phyloP scores from a whole-genome alignment of 345 rosid species.

The Populus nigra region DNA sequence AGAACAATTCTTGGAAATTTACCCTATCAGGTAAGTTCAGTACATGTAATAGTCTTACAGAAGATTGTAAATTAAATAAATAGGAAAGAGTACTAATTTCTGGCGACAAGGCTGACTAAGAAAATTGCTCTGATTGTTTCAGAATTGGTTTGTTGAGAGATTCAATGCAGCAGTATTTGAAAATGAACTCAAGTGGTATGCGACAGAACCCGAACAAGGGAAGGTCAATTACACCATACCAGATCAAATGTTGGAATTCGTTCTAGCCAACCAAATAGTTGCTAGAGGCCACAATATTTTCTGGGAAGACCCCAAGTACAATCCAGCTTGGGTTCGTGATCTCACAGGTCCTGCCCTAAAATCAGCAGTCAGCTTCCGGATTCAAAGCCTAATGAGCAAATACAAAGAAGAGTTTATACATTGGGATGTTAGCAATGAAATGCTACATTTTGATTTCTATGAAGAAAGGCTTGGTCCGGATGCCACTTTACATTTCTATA shows the following conservation, averaged over 20 bases:
- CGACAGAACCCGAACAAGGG: constrained; percentile 74
- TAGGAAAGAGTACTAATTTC: background rate
- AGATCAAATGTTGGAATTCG: constrained; percentile 61
- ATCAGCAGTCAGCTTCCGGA: constrained; percentile 54
- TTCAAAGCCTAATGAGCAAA: constrained; percentile 66
- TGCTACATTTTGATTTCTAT: constrained; percentile 81
- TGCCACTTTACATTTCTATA: constrained; percentile 57
- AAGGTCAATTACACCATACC: constrained; percentile 55
- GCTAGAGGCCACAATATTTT: constrained; percentile 89
- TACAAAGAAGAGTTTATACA: constrained; percentile 74
- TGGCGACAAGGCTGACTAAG: background rate
- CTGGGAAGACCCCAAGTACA: constrained; percentile 86
- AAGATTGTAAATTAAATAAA: background rate
- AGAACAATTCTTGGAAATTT: constrained; percentile 62
- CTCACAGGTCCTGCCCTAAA: constrained; percentile 43
- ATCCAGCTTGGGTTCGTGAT: constrained; percentile 58
- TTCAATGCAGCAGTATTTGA: constrained; percentile 85
- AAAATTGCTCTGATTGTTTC: background rate
- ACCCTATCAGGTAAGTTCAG: constrained; percentile 62
- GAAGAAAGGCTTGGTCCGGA: constrained; percentile 61
- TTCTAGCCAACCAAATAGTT: constrained; percentile 48
- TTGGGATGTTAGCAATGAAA: constrained; percentile 91
- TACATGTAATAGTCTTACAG: background rate
- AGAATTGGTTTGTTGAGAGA: constrained; percentile 80
- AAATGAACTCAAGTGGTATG: constrained; percentile 89